A percentile compares a stretch with the other conserved stretches of the same genome.
Conservation (phyloP, 495 filamentous ascomycete genomes). For the Penicillium roqueforti region DNA sequence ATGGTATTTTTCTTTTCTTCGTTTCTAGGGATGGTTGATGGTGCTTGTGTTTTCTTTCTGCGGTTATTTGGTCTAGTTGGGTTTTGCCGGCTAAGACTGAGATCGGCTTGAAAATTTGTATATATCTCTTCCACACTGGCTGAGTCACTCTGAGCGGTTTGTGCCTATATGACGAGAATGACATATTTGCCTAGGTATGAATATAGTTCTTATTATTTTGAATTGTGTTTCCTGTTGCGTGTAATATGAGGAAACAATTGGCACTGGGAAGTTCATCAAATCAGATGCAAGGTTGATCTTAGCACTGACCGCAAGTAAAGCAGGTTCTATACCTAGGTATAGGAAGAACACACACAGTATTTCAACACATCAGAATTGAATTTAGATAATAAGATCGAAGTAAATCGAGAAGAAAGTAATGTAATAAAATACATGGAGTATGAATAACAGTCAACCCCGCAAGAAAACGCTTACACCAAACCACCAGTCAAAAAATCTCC, state of each 20-base stretch:
- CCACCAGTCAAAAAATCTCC: not conserved
- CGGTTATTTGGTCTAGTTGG: not conserved
- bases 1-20: not conserved
- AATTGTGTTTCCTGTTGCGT: too few species aligned
- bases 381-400: constrained; percentile 1
- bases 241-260: too few species aligned
- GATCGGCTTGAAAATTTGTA: not conserved
- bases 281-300: not conserved
- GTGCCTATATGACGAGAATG: not conserved
- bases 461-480: not conserved
- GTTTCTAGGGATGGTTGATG: not conserved
- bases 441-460: not conserved
- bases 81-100: not conserved
- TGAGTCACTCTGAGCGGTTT: not conserved
- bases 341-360: not conserved
- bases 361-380: not conserved
- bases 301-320: not conserved
- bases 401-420: constrained; percentile 1
- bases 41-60: not conserved
- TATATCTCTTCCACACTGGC: not conserved
- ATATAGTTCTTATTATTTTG: not conserved
- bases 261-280: not conserved
- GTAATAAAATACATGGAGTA: not conserved
- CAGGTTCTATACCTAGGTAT: not conserved
- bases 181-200: not conserved